A percentile compares a stretch with the other conserved stretches of the same genome.
These are phyloP conservation scores for Yamadazyma ubonensis DNA, from an alignment of 805 yeast species.

Conservation along the genomic window DNA sequence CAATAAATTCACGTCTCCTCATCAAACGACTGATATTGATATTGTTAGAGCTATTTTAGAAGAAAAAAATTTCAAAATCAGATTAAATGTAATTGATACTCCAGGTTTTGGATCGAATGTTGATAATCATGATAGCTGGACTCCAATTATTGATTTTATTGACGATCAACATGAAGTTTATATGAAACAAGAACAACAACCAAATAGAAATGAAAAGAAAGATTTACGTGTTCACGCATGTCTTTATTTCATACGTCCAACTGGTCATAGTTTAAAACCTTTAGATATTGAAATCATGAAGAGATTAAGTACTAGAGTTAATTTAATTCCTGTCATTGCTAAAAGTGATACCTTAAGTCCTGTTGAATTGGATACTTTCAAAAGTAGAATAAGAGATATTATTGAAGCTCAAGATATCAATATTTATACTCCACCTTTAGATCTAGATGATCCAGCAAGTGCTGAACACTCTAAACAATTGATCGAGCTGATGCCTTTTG, in stretches of 20 bases:
- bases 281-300: constrained; percentile 88
- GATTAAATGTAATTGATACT: constrained; percentile 82
- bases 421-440: constrained; percentile 82
- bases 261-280: constrained; percentile 84
- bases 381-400: constrained; percentile 73
- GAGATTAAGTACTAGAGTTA: constrained; percentile 73
- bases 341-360: constrained; percentile 84
- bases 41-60: constrained; percentile 76
- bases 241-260: constrained; percentile 85
- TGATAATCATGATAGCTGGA: constrained; percentile 83
- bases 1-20: constrained; percentile 53
- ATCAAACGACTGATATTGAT: constrained; percentile 74
- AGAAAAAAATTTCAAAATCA: constrained; percentile 76
- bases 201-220: constrained; percentile 59
- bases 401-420: constrained; percentile 82
- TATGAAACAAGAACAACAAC: constrained; percentile 94
- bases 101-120: constrained; percentile 94
- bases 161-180: constrained; percentile 87
- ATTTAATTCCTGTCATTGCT: constrained; percentile 85
- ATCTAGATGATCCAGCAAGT: constrained; percentile 68
- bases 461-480: constrained; percentile 78
- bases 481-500: constrained; percentile 85
- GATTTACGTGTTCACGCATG: constrained; percentile 91
- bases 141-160: constrained; percentile 80
- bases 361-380: constrained; percentile 64